phyloP scores from a whole-genome alignment of 2,329 filamentous ascomycete genomes.

The Colletotrichum zoysiae region DNA sequence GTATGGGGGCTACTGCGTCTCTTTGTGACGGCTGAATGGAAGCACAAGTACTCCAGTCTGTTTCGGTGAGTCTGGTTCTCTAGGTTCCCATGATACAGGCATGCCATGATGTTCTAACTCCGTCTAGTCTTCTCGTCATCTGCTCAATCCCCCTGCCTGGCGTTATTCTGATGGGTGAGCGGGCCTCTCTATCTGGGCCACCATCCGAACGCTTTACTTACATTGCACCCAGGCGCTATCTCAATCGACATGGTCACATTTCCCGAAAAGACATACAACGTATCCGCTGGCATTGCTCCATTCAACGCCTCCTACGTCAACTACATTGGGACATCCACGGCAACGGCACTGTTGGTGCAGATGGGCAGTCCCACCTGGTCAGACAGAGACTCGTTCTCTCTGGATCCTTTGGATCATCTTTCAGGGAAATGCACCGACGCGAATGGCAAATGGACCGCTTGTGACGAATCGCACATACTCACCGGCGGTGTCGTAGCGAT shows the following conservation, averaged over 20 bases:
- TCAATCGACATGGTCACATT: slow-evolving; percentile 34
- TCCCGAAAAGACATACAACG: slow-evolving; percentile 33
- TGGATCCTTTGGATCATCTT: slow-evolving; percentile 15
- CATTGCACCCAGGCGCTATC: not conserved
- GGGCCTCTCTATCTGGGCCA: not conserved
- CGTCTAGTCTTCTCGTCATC: slow-evolving; percentile 24
- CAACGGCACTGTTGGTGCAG: slow-evolving; percentile 29
- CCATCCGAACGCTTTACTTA: not conserved
- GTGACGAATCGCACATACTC: slow-evolving; percentile 32
- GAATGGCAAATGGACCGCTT: slow-evolving; percentile 22
- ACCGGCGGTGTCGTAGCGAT: slow-evolving; percentile 28
- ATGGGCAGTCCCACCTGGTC: slow-evolving; percentile 39
- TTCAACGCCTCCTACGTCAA: slow-evolving; percentile 37
- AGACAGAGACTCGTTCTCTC: slow-evolving; percentile 31
- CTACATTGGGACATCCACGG: slow-evolving; percentile 8
- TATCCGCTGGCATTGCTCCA: slow-evolving; percentile 28
- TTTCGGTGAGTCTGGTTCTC: slow-evolving; percentile 22
- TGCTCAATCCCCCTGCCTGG: slow-evolving; percentile 34
- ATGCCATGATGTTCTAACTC: not conserved
- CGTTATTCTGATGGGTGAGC: slow-evolving; percentile 36
- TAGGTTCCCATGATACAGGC: rapidly evolving
- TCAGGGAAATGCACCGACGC: slow-evolving; percentile 2
- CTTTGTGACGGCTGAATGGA: slow-evolving; percentile 34
- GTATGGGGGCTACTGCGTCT: slow-evolving; percentile 36
- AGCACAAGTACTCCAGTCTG: slow-evolving; percentile 34